phyloP scores from a whole-genome alignment of 2,329 filamentous ascomycete species.

The Cordyceps tenuipes region DNA sequence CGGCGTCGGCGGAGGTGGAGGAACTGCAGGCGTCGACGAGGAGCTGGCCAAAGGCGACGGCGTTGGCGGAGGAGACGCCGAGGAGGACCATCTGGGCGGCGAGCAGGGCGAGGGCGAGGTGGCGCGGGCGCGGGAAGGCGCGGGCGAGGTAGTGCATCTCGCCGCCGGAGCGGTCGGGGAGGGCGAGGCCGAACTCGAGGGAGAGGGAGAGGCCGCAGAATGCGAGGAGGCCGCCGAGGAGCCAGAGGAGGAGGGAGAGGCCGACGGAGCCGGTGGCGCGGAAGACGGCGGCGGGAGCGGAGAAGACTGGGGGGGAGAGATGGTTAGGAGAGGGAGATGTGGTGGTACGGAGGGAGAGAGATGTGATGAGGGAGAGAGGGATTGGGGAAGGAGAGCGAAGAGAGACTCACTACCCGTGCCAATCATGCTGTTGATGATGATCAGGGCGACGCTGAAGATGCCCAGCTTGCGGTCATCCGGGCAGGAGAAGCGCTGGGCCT shows the following conservation, averaged over 20 bases:
- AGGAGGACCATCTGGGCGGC: conserved; percentile 54
- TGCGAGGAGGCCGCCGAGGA: conserved; percentile 41
- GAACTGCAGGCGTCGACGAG: conserved; percentile 40
- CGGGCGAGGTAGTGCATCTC: conserved; percentile 60
- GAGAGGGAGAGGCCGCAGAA: conserved; percentile 53
- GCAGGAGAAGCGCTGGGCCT: conserved; percentile 35
- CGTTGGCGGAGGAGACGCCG: conserved; percentile 52
- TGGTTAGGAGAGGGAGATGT: no score
- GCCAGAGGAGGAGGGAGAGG: conserved; percentile 23
- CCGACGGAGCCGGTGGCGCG: conserved; percentile 42
- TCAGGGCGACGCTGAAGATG: conserved; percentile 42
- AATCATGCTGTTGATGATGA: conserved; percentile 52
- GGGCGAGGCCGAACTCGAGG: conserved; percentile 54
- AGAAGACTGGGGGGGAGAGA: conserved; percentile 35
- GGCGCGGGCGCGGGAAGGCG: conserved; percentile 50
- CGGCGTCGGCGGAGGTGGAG: conserved; percentile 29
- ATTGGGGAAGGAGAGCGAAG: no score
- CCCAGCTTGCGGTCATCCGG: conserved; percentile 42
- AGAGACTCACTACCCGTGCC: conserved; percentile 40
- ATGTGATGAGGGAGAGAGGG: conserved; percentile 18
- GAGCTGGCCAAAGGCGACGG: conserved; percentile 51
- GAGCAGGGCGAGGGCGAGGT: conserved; percentile 51
- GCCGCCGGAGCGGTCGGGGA: conserved; percentile 49
- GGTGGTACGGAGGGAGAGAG: no score
- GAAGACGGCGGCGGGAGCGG: conserved; percentile 45